Evolutionary conservation across 306 rosid species (phyloP).

Genomic region (Vachellia collinsii): DNA sequence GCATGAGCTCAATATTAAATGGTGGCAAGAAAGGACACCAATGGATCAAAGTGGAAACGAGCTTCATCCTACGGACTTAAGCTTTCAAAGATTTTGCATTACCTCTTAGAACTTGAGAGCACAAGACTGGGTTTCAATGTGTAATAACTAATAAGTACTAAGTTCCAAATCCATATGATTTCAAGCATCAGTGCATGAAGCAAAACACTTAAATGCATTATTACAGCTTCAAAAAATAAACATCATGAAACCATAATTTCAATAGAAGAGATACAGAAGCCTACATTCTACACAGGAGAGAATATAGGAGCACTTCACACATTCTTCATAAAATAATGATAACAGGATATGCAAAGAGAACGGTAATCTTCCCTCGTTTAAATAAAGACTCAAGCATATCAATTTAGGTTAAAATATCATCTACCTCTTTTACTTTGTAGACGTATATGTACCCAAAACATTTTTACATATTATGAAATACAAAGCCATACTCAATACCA

Average conservation of each 20-base stretch:
- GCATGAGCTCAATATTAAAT: not conserved
- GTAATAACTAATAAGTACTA: not conserved
- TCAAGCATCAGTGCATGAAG: not conserved
- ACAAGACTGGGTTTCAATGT: not conserved
- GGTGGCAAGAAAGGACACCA: not conserved
- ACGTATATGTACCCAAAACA: not conserved
- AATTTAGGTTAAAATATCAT: not conserved
- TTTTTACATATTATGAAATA: not conserved
- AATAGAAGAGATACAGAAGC: not conserved
- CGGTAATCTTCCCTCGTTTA: not conserved
- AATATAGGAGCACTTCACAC: not conserved
- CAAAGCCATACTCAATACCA: not conserved
- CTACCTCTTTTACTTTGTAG: not conserved
- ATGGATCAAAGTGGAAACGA: not conserved
- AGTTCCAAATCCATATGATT: constrained; percentile 1
- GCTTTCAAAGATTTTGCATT: not conserved
- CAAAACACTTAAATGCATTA: not conserved
- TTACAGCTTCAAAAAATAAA: not conserved
- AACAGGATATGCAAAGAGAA: not conserved
- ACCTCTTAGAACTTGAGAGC: not conserved
- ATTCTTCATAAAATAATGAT: not conserved
- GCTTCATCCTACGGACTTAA: not conserved
- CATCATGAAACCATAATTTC: not conserved
- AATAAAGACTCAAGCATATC: not conserved
- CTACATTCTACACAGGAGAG: not conserved